Percentiles rank a stretch among this genome's conserved stretches.
Evolutionary conservation across 345 rosid species (phyloP).

Genomic region (Salix purpurea): DNA sequence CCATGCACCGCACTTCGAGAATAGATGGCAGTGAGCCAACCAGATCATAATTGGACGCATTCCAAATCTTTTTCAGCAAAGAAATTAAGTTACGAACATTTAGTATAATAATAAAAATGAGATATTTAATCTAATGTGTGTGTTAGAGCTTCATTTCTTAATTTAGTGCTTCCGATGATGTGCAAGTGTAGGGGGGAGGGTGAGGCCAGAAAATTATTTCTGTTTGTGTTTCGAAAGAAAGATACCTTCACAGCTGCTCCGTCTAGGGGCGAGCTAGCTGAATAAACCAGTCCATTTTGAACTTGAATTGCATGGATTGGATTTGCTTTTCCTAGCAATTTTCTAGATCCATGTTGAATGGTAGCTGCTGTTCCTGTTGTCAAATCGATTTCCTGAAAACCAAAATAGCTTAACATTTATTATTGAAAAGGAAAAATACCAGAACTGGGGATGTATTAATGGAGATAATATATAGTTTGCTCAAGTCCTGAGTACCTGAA

Average conservation of each 20-base stretch:
- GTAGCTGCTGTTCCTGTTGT: conserved; percentile 50
- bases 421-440: not conserved
- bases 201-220: too few species aligned
- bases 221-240: not conserved
- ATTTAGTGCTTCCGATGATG: not conserved
- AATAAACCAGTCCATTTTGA: conserved; percentile 43
- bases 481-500: conserved; percentile 40
- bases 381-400: conserved; percentile 63
- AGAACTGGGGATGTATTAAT: not conserved
- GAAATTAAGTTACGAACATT: not conserved
- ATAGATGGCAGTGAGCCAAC: conserved; percentile 45
- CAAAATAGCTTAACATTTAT: not conserved
- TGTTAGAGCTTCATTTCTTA: too few species aligned
- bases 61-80: conserved; percentile 47
- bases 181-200: not conserved
- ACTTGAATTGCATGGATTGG: conserved; percentile 49
- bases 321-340: conserved; percentile 52
- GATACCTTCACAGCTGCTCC: conserved; percentile 60
- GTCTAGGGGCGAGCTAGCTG: conserved; percentile 52
- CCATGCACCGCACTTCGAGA: conserved; percentile 45
- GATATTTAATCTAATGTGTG: not conserved
- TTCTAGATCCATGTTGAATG: conserved; percentile 58
- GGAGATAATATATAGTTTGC: not conserved
- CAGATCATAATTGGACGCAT: conserved; percentile 33
- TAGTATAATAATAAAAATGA: not conserved